Evolutionary conservation across 805 yeast species (phyloP), one percentile per base, ranked within the genome.

Genomic region (Sugiyamaella lignohabitans): DNA sequence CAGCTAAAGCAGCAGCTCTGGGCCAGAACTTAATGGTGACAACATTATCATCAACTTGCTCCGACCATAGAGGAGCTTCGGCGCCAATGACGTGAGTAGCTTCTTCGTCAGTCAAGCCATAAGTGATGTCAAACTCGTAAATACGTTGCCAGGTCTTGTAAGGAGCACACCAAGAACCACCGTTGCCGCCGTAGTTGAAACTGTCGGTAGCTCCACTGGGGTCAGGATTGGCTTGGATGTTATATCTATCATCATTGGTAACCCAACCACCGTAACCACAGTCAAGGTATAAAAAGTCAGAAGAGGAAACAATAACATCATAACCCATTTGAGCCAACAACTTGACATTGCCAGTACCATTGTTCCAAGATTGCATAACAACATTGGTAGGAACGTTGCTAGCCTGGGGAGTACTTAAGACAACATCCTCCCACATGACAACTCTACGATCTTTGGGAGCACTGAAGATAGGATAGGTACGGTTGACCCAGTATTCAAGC

Each of bases 91-190:
- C 59, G 40, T 62, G 69, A 17, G 38, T 22, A 8, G 51, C 49
- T 53, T 70, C 66, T 4, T 43, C 57, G 1, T 47, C 58, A 14
- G 69, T 67, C 35, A 70, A 58, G 41, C 58, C 58, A 10, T 55
- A 57, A 16, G 64, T 52, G 44, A 69, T 56, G 47, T 69, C 72
- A 45, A 53, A 68, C 47, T 58, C 55, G 52, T 69, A 70, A 38
- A 70, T 68, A 43, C 69, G 52, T 51, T 70, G 73, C 71, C 71
- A 70, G 1, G 69, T 66, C 53, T 69, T 70, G 58, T 70, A 70
- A 5, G 74, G 73, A 22, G 61, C 68, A 51, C 74, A 69, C 69
- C 70, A 68, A 2, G 68, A 62, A 5, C 72, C 71, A 20, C 68
- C 70, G 34, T 39, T 30, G 2, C 60, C 59, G 3, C 64, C 63